These are phyloP conservation scores for Populus ilicifolia DNA, from an alignment of 345 rosid genomes.

Conservation along the genomic window DNA sequence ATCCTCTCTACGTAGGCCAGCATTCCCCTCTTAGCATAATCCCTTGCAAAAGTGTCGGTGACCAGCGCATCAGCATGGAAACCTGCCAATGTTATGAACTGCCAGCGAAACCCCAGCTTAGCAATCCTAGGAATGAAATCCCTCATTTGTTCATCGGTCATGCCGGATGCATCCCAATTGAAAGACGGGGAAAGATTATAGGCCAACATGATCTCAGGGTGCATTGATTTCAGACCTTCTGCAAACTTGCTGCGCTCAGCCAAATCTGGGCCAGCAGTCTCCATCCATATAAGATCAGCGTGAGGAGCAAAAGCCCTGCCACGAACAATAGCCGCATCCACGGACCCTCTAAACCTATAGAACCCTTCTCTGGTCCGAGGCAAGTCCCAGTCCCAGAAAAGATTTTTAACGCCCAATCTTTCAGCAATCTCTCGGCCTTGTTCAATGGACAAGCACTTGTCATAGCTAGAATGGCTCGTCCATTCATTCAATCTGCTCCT, in stretches of 20 bases:
- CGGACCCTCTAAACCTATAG: slow-evolving; percentile 87
- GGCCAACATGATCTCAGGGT: slow-evolving; percentile 81
- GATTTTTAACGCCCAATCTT: slow-evolving; percentile 58
- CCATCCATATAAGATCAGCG: slow-evolving; percentile 91
- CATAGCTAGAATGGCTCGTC: slow-evolving; percentile 59
- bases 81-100: slow-evolving; percentile 89
- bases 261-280: slow-evolving; percentile 77
- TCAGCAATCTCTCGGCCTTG: slow-evolving; percentile 67
- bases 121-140: slow-evolving; percentile 88
- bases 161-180: slow-evolving; percentile 95
- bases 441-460: slow-evolving; percentile 68
- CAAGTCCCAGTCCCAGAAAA: slow-evolving; percentile 99
- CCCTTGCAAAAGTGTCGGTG: slow-evolving; percentile 74
- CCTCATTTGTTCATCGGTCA: slow-evolving; percentile 75
- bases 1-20: slow-evolving; percentile 94
- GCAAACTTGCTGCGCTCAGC: slow-evolving; percentile 75
- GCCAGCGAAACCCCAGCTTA: slow-evolving; percentile 82
- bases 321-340: slow-evolving; percentile 71
- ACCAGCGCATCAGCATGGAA: slow-evolving; percentile 94
- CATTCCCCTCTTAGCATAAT: slow-evolving; percentile 83
- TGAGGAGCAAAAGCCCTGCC: slow-evolving; percentile 89
- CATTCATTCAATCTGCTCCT: slow-evolving; percentile 58
- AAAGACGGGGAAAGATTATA: slow-evolving; percentile 93
- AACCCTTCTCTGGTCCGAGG: slow-evolving; percentile 96
- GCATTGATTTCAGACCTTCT: slow-evolving; percentile 58